These are phyloP conservation scores for Colletotrichum gigasporum DNA, from an alignment of 2,329 filamentous ascomycete genomes.

Conservation along the genomic window DNA sequence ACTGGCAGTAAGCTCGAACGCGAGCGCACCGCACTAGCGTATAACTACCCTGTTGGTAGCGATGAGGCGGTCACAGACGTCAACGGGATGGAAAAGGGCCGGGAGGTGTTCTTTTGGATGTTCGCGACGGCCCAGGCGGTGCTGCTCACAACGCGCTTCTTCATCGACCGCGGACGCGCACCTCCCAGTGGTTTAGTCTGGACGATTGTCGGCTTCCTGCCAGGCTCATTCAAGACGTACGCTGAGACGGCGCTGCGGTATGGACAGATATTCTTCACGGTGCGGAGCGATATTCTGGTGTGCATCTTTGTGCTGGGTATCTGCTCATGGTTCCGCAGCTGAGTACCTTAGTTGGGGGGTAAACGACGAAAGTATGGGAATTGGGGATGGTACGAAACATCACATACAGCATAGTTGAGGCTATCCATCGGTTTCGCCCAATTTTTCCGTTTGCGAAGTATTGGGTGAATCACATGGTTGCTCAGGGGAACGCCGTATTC, in stretches of 20 bases:
- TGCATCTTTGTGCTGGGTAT: conserved; percentile 79
- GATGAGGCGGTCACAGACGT: conserved; percentile 38
- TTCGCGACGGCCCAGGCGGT: conserved; percentile 82
- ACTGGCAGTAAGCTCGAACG: conserved; percentile 72
- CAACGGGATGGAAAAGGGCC: conserved; percentile 44
- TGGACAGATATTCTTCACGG: conserved; percentile 75
- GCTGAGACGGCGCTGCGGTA: conserved; percentile 71
- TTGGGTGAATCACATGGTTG: too few species aligned
- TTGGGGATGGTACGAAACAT: too few species aligned
- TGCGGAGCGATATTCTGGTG: conserved; percentile 78
- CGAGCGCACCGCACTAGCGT: conserved; percentile 49
- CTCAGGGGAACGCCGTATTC: too few species aligned
- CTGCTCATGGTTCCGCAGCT: conserved; percentile 54
- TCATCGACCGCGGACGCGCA: conserved; percentile 69
- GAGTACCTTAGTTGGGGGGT: too few species aligned
- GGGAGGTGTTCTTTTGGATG: conserved; percentile 76
- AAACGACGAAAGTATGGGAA: too few species aligned
- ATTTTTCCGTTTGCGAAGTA: too few species aligned
- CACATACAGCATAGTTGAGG: too few species aligned
- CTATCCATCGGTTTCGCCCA: too few species aligned
- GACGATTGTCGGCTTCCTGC: conserved; percentile 71
- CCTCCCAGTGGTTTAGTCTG: conserved; percentile 71
- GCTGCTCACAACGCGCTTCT: conserved; percentile 75
- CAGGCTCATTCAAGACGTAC: conserved; percentile 70
- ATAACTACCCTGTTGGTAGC: conserved; percentile 37